phyloP scores from a whole-genome alignment of 73 alveolate species.

The Tetrahymena borealis region DNA sequence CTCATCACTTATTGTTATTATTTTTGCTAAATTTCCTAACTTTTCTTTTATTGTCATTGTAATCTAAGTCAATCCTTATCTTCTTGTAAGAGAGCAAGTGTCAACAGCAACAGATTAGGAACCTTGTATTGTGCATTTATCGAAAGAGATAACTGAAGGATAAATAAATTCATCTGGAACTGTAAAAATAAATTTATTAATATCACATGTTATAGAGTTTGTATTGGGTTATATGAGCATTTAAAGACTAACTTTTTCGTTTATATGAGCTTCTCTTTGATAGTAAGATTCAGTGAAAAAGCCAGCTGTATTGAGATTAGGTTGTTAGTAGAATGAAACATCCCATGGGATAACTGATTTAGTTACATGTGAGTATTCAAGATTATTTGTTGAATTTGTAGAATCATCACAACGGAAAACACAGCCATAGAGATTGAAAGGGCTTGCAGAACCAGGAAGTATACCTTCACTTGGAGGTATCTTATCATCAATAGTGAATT shows the following conservation, averaged over 20 bases:
- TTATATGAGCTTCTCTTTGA: background rate
- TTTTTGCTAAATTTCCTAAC: background rate
- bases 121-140: background rate
- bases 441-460: background rate
- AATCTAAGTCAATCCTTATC: background rate
- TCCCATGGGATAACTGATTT: background rate
- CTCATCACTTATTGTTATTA: background rate
- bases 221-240: background rate
- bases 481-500: background rate
- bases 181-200: background rate
- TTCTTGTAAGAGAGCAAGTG: background rate
- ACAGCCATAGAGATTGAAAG: background rate
- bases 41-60: background rate
- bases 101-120: background rate
- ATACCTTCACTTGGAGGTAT: background rate
- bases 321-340: background rate
- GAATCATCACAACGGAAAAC: background rate
- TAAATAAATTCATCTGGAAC: background rate
- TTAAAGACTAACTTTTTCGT: background rate
- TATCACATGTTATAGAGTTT: background rate
- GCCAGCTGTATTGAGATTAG: background rate
- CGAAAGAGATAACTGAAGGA: background rate
- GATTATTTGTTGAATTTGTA: background rate
- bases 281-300: background rate
- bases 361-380: background rate